Evolutionary conservation across 2,329 filamentous ascomycete species (phyloP), one percentile per base, ranked within the genome.

Genomic region (Botryotinia globosa): DNA sequence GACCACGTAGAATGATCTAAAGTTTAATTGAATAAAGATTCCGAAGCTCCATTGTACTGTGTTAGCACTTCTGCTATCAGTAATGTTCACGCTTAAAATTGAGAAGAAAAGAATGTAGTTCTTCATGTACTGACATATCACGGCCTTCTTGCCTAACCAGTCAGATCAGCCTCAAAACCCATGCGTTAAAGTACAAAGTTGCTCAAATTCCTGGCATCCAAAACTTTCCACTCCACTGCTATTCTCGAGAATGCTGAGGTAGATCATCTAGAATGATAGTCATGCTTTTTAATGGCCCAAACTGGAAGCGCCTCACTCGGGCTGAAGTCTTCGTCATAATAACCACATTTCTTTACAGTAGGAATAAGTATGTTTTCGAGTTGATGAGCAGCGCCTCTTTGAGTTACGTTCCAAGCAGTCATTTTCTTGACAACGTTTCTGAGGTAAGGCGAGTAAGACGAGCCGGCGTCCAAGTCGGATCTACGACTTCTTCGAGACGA

Each of bases 271-370:
- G 74, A 42, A 62, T 76, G 74, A 48, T 77, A 78, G 34, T 77
- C 74, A 72, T 78, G 77, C 3, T 73, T 70, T 34, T 67, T 74
- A 4, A 76, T 76, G 34, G 74, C 74, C 77, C 77, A 78, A 8
- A 56, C 61, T 6, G 77, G 76, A 62, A 78, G 62, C 34, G 64
- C 63, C 25, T 72, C 61, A 37, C 72, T 37, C 2, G 64, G 42
- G n/a, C 73, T 64, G 6, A 51, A 48, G 2, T 58, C 58, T 37
- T 58, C 65, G 10, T 32, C 34, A 32, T 42, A 37, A 25, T 68
- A 68, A 20, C 65, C 65, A 44, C 48, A 37, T 22, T 37, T 37
- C 37, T 22, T 58, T 29, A 51, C 65, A 29, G 51, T 68, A 32
- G 48, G 48, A 56, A 68, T 20, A 10, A 68, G 45, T 44, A 29